phyloP scores from a whole-genome alignment of 805 yeast genomes.

The Yarrowia osloensis region DNA sequence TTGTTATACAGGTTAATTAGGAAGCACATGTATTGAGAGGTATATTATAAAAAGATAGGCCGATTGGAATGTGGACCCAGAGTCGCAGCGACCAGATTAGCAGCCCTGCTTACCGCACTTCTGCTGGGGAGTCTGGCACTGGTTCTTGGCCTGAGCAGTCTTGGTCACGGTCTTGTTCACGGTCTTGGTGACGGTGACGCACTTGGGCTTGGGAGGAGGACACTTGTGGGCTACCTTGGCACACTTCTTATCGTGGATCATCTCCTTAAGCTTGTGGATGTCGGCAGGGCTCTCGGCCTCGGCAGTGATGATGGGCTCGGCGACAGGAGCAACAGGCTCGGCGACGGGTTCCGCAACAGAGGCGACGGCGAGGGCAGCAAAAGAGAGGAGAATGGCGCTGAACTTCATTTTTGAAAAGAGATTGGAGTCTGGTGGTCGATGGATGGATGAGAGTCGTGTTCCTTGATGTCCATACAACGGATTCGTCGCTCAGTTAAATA shows the following conservation, averaged over 20 bases:
- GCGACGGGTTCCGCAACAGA: slow-evolving; percentile 3
- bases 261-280: slow-evolving; percentile 9
- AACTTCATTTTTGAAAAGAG: neutral
- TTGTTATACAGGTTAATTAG: neutral
- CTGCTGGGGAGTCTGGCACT: slow-evolving; percentile 2
- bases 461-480: neutral
- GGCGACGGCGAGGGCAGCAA: slow-evolving; percentile 12
- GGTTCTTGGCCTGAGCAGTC: slow-evolving; percentile 11
- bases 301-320: neutral
- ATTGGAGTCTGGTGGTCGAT: neutral
- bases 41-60: neutral
- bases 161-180: slow-evolving; percentile 17
- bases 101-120: slow-evolving; percentile 9
- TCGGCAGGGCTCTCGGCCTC: slow-evolving; percentile 6
- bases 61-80: neutral
- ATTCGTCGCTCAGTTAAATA: neutral
- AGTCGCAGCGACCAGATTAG: neutral
- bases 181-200: neutral
- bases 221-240: slow-evolving; percentile 12
- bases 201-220: slow-evolving; percentile 22
- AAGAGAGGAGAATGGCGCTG: neutral
- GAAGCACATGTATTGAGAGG: slow-evolving; percentile 1
- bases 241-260: slow-evolving; percentile 12
- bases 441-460: neutral
- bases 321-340: neutral